phyloP scores from a whole-genome alignment of 108 stramenopile species.

The Thalassiosira profunda region DNA sequence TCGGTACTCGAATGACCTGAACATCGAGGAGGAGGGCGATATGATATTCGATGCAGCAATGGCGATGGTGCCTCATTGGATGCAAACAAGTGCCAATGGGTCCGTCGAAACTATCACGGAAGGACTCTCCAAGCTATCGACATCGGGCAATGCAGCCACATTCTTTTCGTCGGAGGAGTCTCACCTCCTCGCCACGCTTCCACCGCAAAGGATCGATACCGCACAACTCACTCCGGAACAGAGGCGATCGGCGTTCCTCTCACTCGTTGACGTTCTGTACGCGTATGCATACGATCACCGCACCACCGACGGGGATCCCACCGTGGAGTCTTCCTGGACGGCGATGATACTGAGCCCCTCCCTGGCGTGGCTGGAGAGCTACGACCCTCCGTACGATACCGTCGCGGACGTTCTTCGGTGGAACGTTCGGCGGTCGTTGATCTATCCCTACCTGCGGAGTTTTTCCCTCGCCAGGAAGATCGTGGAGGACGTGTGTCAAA shows the following conservation, averaged over 20 bases:
- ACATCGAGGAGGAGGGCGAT: slow-evolving; percentile 50
- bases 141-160: background rate
- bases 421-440: slow-evolving; percentile 74
- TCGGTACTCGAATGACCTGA: slow-evolving; percentile 77
- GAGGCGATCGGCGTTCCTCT: slow-evolving; percentile 32
- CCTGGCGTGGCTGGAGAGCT: slow-evolving; percentile 85
- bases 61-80: slow-evolving; percentile 77
- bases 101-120: background rate
- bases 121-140: background rate
- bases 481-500: slow-evolving; percentile 54
- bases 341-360: slow-evolving; percentile 81
- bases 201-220: slow-evolving; percentile 28
- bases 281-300: slow-evolving; percentile 94
- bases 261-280: slow-evolving; percentile 83
- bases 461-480: slow-evolving; percentile 45
- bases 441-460: slow-evolving; percentile 93
- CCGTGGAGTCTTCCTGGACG: slow-evolving; percentile 95
- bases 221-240: slow-evolving; percentile 27
- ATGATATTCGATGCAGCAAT: slow-evolving; percentile 69
- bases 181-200: slow-evolving; percentile 64
- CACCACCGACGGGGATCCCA: slow-evolving; percentile 90
- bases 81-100: background rate
- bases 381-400: slow-evolving; percentile 40
- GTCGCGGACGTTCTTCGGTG: slow-evolving; percentile 42
- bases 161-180: slow-evolving; percentile 72